Evolutionary conservation across 345 rosid species (phyloP).

Genomic region (Hibiscus tridactylites): DNA sequence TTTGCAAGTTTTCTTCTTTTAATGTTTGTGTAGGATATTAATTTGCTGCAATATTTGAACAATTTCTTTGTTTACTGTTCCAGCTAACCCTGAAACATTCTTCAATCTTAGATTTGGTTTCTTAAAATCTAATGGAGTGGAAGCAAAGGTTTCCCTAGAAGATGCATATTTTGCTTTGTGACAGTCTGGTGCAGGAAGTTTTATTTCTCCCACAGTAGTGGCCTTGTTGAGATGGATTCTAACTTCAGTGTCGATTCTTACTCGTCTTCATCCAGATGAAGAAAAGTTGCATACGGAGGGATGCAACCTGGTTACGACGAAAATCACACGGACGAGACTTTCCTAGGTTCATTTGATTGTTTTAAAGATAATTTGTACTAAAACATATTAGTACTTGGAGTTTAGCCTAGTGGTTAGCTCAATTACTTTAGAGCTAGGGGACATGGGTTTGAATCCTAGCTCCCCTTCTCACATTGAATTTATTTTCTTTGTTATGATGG

Average conservation of each 20-base stretch:
- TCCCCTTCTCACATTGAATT: too few species aligned
- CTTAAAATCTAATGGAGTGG: not conserved
- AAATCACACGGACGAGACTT: too few species aligned
- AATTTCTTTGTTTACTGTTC: not conserved
- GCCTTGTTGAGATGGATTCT: conserved; percentile 18
- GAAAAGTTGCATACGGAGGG: conserved; percentile 88
- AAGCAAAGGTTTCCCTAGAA: not conserved
- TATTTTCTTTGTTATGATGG: too few species aligned
- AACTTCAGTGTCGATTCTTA: conserved; percentile 20
- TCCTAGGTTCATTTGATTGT: too few species aligned
- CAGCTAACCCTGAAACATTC: not conserved
- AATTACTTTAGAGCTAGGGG: too few species aligned
- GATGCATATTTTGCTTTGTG: not conserved
- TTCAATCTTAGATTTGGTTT: not conserved
- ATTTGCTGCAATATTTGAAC: not conserved
- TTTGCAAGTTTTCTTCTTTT: too few species aligned
- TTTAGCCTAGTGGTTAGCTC: too few species aligned
- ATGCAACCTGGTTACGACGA: conserved; percentile 56
- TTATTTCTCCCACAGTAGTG: not conserved
- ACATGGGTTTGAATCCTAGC: too few species aligned
- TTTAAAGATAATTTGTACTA: too few species aligned
- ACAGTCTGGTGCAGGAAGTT: not conserved
- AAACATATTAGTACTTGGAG: too few species aligned
- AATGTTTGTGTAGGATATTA: not conserved
- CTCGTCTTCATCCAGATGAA: conserved; percentile 47